Percentiles rank a stretch among this genome's conserved stretches.
Conservation (phyloP, 2,329 filamentous ascomycete genomes). For the Aplosporella prunicola region DNA sequence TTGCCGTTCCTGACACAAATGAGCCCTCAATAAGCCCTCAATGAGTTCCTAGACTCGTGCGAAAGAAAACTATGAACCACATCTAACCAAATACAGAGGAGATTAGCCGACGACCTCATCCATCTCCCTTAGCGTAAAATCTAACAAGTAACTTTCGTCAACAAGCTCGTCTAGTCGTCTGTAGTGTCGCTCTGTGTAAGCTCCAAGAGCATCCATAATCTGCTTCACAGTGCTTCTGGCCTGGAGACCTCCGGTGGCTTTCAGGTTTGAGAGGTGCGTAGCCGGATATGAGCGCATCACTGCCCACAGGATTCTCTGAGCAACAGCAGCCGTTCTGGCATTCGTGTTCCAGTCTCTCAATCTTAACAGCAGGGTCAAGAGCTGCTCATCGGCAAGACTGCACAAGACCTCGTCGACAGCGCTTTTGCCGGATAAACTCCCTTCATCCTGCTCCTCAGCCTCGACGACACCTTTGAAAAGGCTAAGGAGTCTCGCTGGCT, state of each 20-base stretch:
- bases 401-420: conserved; percentile 74
- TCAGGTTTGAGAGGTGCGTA: conserved; percentile 62
- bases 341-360: conserved; percentile 98
- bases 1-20: no score
- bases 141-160: conserved; percentile 88
- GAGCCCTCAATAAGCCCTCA: no score
- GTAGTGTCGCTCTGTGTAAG: conserved; percentile 91
- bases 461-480: conserved; percentile 76
- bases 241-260: conserved; percentile 23
- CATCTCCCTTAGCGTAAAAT: conserved; percentile 92
- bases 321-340: conserved; percentile 71
- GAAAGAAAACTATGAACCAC: no score
- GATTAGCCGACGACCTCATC: conserved; percentile 54
- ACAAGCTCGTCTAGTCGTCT: conserved; percentile 78
- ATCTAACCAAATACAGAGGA: no score
- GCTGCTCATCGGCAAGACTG: conserved; percentile 72
- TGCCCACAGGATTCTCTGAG: conserved; percentile 74
- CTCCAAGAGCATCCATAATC: conserved; percentile 74
- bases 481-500: conserved; percentile 74
- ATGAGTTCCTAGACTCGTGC: no score
- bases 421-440: conserved; percentile 53
- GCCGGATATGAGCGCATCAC: conserved; percentile 75
- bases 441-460: conserved; percentile 48
- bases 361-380: conserved; percentile 71
- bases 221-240: conserved; percentile 58